phyloP scores from a whole-genome alignment of 805 yeast species.

The Wickerhamomyces sydowiorum region DNA sequence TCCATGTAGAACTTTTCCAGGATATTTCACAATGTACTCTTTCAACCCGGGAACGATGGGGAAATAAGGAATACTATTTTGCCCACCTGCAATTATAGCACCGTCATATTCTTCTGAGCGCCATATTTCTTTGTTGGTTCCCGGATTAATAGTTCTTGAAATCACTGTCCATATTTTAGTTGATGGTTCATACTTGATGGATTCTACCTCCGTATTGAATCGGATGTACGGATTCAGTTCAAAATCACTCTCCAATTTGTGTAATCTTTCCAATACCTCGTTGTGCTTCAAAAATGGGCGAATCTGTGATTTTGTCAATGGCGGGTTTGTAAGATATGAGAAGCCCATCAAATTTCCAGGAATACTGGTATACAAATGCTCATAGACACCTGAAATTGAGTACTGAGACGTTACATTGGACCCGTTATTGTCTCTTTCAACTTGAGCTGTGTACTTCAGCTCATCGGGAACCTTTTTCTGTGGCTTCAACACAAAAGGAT shows the following conservation, averaged over 20 bases:
- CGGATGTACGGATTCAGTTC: conserved; percentile 26
- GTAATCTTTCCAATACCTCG: conserved; percentile 23
- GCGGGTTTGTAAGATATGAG: conserved; percentile 12
- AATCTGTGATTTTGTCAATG: not conserved
- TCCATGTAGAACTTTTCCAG: conserved; percentile 38
- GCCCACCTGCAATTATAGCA: conserved; percentile 50
- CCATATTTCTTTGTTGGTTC: conserved; percentile 25
- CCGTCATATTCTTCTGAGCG: conserved; percentile 42
- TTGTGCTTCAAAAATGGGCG: conserved; percentile 27
- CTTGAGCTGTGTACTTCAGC: too few relatives aligned
- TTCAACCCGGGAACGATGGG: conserved; percentile 43
- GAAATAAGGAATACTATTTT: conserved; percentile 43
- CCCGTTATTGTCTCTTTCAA: not conserved
- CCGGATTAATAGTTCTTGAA: conserved; percentile 11
- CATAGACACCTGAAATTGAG: conserved; percentile 28
- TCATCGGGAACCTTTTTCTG: conserved; percentile 5
- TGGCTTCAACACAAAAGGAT: conserved; percentile 28
- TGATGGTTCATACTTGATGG: conserved; percentile 19
- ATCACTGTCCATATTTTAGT: conserved; percentile 31
- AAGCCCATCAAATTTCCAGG: conserved; percentile 29
- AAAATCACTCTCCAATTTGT: conserved; percentile 21
- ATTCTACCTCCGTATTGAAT: conserved; percentile 30
- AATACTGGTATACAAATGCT: conserved; percentile 31
- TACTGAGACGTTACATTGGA: conserved; percentile 19
- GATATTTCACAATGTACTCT: conserved; percentile 26